Evolutionary conservation across 495 filamentous ascomycete species (phyloP).

Genomic region (Cetradonia linearis): DNA sequence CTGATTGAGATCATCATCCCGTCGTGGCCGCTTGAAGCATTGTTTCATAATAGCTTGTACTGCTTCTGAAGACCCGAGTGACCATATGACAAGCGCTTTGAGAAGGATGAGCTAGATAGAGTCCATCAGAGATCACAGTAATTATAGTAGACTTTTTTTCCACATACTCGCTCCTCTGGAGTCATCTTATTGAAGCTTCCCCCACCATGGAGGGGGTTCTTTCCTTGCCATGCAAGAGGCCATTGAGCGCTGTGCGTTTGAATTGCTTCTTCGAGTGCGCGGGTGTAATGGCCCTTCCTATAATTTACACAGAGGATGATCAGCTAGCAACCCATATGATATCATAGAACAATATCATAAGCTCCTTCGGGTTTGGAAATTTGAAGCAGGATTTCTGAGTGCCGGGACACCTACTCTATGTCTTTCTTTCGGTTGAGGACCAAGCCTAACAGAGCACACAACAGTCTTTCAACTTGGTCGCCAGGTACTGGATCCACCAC

Average conservation of each 20-base stretch:
- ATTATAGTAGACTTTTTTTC: conserved; percentile 17
- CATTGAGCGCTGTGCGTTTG: conserved; percentile 78
- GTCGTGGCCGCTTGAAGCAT: conserved; percentile 79
- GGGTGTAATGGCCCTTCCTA: conserved; percentile 76
- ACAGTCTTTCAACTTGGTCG: conserved; percentile 72
- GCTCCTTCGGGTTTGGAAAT: no score
- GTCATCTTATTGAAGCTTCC: conserved; percentile 70
- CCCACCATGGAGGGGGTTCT: conserved; percentile 72
- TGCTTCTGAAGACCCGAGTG: conserved; percentile 78
- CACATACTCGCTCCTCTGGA: conserved; percentile 67
- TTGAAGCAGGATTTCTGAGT: not conserved
- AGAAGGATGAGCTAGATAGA: conserved; percentile 65
- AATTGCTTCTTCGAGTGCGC: conserved; percentile 89
- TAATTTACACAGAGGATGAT: not conserved
- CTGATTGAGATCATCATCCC: conserved; percentile 88
- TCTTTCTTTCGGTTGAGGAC: conserved; percentile 95
- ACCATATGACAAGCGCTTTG: conserved; percentile 76
- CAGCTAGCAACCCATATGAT: conserved; percentile 8
- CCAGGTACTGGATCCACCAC: conserved; percentile 67
- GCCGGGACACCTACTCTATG: conserved; percentile 68
- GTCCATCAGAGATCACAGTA: conserved; percentile 22
- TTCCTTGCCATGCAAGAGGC: conserved; percentile 75
- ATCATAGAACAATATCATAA: not conserved
- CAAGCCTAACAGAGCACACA: conserved; percentile 80
- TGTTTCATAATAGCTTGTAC: conserved; percentile 71